phyloP scores from a whole-genome alignment of 2,329 filamentous ascomycete species.

The Fusarium newnesense region DNA sequence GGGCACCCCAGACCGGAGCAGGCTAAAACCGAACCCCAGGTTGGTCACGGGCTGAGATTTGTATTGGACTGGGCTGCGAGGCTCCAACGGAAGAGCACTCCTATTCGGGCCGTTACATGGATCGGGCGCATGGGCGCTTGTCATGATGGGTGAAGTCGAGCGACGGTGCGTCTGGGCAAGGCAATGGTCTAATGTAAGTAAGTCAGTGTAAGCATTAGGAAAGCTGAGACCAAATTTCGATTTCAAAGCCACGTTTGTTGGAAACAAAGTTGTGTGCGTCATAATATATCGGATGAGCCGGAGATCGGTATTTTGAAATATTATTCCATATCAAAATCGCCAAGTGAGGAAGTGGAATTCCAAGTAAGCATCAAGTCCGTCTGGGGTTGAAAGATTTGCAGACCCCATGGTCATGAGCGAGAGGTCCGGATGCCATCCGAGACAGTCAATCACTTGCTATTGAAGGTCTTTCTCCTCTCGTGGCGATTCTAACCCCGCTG shows the following conservation, averaged over 20 bases:
- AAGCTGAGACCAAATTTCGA: background rate
- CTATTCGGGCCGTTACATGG: constrained; percentile 44
- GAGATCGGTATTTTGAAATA: constrained; percentile 5
- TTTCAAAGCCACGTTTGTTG: constrained; percentile 1
- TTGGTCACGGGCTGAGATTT: constrained; percentile 25
- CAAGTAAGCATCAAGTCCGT: background rate
- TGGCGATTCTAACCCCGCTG: constrained; percentile 14
- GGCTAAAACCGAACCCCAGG: constrained; percentile 28
- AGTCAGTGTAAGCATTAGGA: background rate
- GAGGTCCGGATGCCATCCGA: constrained; percentile 34
- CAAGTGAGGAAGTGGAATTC: background rate
- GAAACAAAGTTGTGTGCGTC: background rate
- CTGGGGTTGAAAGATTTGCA: constrained; percentile 9
- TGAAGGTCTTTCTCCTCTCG: constrained; percentile 4
- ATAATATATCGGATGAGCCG: background rate
- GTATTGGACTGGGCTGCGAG: constrained; percentile 26
- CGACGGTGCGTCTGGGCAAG: constrained; percentile 1
- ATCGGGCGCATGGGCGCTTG: constrained; percentile 10
- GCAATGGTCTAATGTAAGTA: constrained; percentile 4
- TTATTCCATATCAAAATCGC: background rate
- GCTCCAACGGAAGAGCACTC: constrained; percentile 23
- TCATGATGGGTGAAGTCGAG: constrained; percentile 17
- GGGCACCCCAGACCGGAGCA: constrained; percentile 28
- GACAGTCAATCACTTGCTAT: constrained; percentile 10
- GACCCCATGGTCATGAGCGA: constrained; percentile 22